phyloP scores from a whole-genome alignment of 805 yeast species.

The Kodamaea kaohsiungensis region DNA sequence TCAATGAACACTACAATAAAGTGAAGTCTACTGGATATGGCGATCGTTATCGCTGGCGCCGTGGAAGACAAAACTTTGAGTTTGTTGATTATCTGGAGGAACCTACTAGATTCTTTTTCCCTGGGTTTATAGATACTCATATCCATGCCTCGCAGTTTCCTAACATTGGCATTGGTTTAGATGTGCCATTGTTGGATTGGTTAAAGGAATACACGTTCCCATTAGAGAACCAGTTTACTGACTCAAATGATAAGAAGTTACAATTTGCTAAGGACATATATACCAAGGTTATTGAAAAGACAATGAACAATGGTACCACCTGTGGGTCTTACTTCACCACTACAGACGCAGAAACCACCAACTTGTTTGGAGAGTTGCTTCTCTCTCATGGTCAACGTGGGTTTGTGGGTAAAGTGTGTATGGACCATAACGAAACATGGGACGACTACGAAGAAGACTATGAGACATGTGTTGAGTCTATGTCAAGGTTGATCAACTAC shows the following conservation, averaged over 20 bases:
- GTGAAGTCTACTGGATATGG: neutral
- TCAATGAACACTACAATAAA: slow-evolving; percentile 8
- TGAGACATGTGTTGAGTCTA: slow-evolving; percentile 55
- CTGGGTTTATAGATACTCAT: slow-evolving; percentile 48
- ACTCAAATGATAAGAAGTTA: slow-evolving; percentile 34
- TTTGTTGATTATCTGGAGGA: slow-evolving; percentile 32
- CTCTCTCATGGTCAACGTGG: slow-evolving; percentile 78
- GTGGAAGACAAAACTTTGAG: slow-evolving; percentile 6
- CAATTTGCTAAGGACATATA: slow-evolving; percentile 63
- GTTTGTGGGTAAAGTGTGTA: slow-evolving; percentile 89
- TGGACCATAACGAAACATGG: slow-evolving; percentile 69
- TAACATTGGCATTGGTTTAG: slow-evolving; percentile 67
- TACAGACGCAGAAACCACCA: slow-evolving; percentile 74
- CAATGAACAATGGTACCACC: slow-evolving; percentile 83
- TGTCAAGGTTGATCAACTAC: slow-evolving; percentile 57
- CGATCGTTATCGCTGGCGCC: neutral
- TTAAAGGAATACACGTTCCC: slow-evolving; percentile 86
- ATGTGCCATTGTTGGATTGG: slow-evolving; percentile 87
- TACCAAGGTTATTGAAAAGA: slow-evolving; percentile 62
- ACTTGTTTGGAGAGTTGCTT: slow-evolving; percentile 72
- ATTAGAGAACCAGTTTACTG: slow-evolving; percentile 64
- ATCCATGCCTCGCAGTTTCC: slow-evolving; percentile 49
- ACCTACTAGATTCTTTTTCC: slow-evolving; percentile 60
- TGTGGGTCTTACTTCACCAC: slow-evolving; percentile 92
- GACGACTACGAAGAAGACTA: slow-evolving; percentile 70